phyloP scores from a whole-genome alignment of 352 stramenopile species.

The Stramenopiles sp. region DNA sequence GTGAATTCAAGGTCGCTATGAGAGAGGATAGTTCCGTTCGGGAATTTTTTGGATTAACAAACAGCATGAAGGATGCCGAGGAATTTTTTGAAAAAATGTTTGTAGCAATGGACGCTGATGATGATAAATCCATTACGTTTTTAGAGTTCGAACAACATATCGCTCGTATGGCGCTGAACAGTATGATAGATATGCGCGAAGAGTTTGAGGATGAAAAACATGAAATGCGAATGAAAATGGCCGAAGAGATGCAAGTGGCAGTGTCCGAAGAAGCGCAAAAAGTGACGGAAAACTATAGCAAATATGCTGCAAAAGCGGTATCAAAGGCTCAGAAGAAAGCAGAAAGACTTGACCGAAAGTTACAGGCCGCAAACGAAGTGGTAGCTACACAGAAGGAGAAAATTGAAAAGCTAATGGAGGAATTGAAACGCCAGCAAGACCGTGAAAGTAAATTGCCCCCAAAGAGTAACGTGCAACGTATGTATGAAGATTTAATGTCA shows the following conservation, averaged over 20 bases:
- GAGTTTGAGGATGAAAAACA: conserved; percentile 6
- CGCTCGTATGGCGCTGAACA: conserved; percentile 6
- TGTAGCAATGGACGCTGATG: not conserved
- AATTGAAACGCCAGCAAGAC: too few relatives aligned
- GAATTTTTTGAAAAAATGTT: conserved; percentile 14
- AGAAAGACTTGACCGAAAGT: not conserved
- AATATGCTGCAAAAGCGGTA: not conserved
- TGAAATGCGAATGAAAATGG: not conserved
- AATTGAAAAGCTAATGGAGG: too few relatives aligned
- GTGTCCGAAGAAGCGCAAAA: not conserved
- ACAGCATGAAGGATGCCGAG: not conserved
- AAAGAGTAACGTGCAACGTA: too few relatives aligned
- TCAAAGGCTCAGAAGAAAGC: not conserved
- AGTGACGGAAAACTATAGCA: not conserved
- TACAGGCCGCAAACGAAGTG: not conserved
- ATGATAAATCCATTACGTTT: conserved; percentile 2
- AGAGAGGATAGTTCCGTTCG: not conserved
- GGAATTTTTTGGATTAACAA: not conserved
- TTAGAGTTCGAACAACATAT: conserved; percentile 6
- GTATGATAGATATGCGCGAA: not conserved
- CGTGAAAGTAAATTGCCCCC: too few relatives aligned
- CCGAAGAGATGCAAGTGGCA: not conserved
- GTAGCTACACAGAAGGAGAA: too few relatives aligned
- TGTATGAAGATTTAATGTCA: too few relatives aligned
- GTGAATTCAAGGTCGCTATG: not conserved